Evolutionary conservation across 805 yeast genomes (phyloP).

Genomic region (Spathaspora boniae): DNA sequence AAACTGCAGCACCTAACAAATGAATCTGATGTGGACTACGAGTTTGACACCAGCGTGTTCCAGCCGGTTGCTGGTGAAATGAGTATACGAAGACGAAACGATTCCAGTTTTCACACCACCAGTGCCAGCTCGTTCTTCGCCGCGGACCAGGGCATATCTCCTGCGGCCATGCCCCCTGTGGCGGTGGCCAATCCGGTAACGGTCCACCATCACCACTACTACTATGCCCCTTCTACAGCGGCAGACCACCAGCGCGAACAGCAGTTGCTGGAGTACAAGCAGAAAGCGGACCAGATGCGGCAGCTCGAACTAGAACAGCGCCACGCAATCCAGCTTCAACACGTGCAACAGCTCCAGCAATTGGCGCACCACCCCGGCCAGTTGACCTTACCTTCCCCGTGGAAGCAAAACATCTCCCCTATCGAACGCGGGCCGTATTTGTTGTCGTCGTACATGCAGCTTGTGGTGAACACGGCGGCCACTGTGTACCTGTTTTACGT

Average conservation of each 20-base stretch:
- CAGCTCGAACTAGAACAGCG: slow-evolving; percentile 3
- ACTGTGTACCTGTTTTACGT: slow-evolving; percentile 43
- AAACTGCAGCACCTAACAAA: neutral
- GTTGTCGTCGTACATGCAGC: slow-evolving; percentile 59
- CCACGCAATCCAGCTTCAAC: neutral
- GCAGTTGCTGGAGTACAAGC: slow-evolving; percentile 1
- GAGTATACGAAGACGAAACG: slow-evolving; percentile 1
- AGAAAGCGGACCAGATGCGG: neutral
- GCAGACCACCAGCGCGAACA: neutral
- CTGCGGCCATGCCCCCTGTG: neutral
- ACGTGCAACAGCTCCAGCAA: neutral
- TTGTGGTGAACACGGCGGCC: slow-evolving; percentile 47
- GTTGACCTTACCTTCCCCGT: slow-evolving; percentile 50
- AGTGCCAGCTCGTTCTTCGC: slow-evolving; percentile 14
- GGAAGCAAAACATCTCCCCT: slow-evolving; percentile 53
- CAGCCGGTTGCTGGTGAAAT: slow-evolving; percentile 1
- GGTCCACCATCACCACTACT: slow-evolving; percentile 46
- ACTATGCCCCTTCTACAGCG: slow-evolving; percentile 31
- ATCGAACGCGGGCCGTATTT: slow-evolving; percentile 52
- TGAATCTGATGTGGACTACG: slow-evolving; percentile 20
- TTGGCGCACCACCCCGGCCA: slow-evolving; percentile 3
- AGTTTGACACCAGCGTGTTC: slow-evolving; percentile 21
- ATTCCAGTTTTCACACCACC: slow-evolving; percentile 3
- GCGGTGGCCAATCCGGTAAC: slow-evolving; percentile 9
- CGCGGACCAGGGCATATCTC: neutral